phyloP scores from a whole-genome alignment of 192 early-diverging fungal species.

The Chytriomyces confervae region DNA sequence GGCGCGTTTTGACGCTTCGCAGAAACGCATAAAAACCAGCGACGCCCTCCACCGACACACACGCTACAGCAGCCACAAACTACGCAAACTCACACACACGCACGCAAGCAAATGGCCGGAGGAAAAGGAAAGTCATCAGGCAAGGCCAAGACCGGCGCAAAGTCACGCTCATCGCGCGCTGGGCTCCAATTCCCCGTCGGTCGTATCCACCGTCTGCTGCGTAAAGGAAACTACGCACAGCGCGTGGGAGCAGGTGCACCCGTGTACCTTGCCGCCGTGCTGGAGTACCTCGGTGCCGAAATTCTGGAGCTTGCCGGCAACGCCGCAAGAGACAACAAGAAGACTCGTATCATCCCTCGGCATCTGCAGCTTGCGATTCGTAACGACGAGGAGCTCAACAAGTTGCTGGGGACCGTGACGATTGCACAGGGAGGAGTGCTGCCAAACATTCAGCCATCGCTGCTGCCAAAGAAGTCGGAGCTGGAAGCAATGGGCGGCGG shows the following conservation, averaged over 20 bases:
- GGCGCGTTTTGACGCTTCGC: too few species aligned
- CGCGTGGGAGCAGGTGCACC: constrained; percentile 88
- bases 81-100: not conserved
- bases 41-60: too few species aligned
- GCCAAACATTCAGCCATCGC: constrained; percentile 39
- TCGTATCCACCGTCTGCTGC: constrained; percentile 93
- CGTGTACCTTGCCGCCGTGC: constrained; percentile 93
- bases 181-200: constrained; percentile 97
- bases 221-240: constrained; percentile 93
- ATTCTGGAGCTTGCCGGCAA: constrained; percentile 96
- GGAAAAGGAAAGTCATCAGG: constrained; percentile 52
- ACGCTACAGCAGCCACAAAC: not conserved
- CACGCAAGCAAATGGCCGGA: constrained; percentile 31
- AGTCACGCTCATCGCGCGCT: constrained; percentile 86
- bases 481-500: too few species aligned
- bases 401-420: constrained; percentile 85
- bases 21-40: too few species aligned
- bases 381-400: constrained; percentile 95
- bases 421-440: constrained; percentile 94
- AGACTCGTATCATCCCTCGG: constrained; percentile 91
- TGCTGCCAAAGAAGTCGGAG: too few species aligned
- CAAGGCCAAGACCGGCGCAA: constrained; percentile 45
- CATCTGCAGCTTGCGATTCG: constrained; percentile 94
- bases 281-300: constrained; percentile 95
- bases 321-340: constrained; percentile 93